Percentiles rank a stretch among this genome's conserved stretches.
phyloP scores from a whole-genome alignment of 2,329 filamentous ascomycete species.

The Paracoccidioides brasiliensis region DNA sequence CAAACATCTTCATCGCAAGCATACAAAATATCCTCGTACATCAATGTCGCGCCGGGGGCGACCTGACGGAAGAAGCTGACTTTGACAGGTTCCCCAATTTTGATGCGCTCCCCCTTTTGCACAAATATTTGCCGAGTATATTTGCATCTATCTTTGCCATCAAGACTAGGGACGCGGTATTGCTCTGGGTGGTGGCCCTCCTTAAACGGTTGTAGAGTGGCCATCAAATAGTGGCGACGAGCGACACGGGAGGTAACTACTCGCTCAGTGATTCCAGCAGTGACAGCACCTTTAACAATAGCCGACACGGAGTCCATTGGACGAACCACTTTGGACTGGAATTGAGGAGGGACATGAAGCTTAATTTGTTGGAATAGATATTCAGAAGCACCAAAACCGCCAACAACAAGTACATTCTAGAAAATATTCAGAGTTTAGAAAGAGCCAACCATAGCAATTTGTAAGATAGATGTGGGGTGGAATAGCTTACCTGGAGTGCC shows the following conservation, averaged over 20 bases:
- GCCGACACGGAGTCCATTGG: slow-evolving; percentile 98
- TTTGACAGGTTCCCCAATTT: slow-evolving; percentile 98
- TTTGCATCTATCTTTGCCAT: slow-evolving; percentile 97
- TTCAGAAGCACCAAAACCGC: slow-evolving; percentile 95
- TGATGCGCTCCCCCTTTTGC: slow-evolving; percentile 95
- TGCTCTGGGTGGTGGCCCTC: slow-evolving; percentile 97
- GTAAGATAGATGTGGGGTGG: background rate
- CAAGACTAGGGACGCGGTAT: slow-evolving; percentile 89
- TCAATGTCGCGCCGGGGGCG: slow-evolving; percentile 87
- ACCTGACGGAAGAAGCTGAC: slow-evolving; percentile 98
- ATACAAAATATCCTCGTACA: slow-evolving; percentile 98
- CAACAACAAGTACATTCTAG: slow-evolving; percentile 85
- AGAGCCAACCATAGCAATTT: background rate
- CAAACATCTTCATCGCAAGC: slow-evolving; percentile 97
- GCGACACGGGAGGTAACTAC: slow-evolving; percentile 95
- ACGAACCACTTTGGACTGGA: slow-evolving; percentile 93
- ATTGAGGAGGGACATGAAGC: slow-evolving; percentile 92
- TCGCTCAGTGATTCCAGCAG: slow-evolving; percentile 91
- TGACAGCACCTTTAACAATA: slow-evolving; percentile 96
- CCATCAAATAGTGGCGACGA: slow-evolving; percentile 97
- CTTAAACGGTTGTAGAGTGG: slow-evolving; percentile 95
- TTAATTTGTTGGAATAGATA: slow-evolving; percentile 99
- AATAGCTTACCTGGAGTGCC: slow-evolving; percentile 54
- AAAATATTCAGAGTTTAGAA: slow-evolving; percentile 12
- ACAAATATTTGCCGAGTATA: slow-evolving; percentile 98